phyloP scores from a whole-genome alignment of 2,329 filamentous ascomycete species.

The Fusarium luffae region DNA sequence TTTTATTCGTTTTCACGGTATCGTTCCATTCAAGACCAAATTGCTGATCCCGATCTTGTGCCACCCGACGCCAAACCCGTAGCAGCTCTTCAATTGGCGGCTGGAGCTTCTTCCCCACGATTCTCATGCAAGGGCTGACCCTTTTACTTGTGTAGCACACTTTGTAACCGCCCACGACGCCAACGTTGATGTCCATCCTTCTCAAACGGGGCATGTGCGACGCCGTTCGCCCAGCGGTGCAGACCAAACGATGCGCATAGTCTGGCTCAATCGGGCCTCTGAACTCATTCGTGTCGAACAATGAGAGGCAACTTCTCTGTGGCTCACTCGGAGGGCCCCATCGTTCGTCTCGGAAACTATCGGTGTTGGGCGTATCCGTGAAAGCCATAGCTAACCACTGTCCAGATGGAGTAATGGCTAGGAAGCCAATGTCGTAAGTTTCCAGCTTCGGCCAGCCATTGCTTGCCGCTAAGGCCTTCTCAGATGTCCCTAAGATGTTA shows the following conservation, averaged over 20 bases:
- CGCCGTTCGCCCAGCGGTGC: not conserved
- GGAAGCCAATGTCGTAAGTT: constrained; percentile 5
- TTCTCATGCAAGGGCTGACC: constrained; percentile 8
- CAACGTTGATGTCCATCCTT: not conserved
- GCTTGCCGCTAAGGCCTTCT: not conserved
- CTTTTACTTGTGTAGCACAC: not conserved
- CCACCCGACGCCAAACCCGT: constrained; percentile 7
- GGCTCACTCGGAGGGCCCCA: not conserved
- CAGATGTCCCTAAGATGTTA: not conserved
- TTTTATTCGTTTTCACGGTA: not conserved
- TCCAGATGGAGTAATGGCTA: constrained; percentile 5
- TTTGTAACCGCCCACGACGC: not conserved
- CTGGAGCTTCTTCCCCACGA: constrained; percentile 5
- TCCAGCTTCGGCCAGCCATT: constrained; percentile 3
- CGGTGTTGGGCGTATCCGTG: not conserved
- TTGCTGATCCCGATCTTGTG: not conserved
- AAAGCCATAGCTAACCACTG: constrained; percentile 4
- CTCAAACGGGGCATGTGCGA: constrained; percentile 1
- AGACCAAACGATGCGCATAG: constrained; percentile 1
- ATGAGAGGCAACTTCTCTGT: not conserved
- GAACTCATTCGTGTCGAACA: constrained; percentile 4
- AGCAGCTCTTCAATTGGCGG: not conserved
- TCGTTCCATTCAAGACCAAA: constrained; percentile 13
- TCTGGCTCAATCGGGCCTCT: constrained; percentile 13
- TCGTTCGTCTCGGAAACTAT: constrained; percentile 1